Base-by-base conservation (phyloP, 2,329 filamentous ascomycete genomes). In the Cryphonectria nitschkei region DNA sequence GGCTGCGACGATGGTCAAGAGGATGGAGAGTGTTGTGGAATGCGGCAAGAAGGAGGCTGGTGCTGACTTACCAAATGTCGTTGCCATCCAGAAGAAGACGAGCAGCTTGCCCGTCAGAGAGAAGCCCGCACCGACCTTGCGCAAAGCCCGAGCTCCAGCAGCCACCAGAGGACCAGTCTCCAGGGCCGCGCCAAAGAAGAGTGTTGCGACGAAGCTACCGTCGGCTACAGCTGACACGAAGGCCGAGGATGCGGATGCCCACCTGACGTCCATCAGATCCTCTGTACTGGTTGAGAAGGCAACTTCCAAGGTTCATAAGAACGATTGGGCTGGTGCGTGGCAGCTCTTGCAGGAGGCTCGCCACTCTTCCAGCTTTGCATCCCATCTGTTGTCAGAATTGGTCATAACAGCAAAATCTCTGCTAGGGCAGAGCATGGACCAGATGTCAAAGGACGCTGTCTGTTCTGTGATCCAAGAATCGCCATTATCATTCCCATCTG, bases 391-490 rank as follows among this genome's bases (percentile, higher is more conserved):
- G 68, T 81, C 82, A 64, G 85, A 81, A 70, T 76, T 81, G 54
- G 85, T 93, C 68, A 85, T 89, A 14, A 88, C 88, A 70, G 93
- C 92, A 29, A 89, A 89, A 68, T 89, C 91, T 62, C 86, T 92
- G 60, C 84, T 94, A 72, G 86, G 89, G 22, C 87, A 92, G 78
- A 92, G 90, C 73, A 85, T 92, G 76, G 88, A 91, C 63, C 87
- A 91, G 76, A 93, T 97, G 84, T 87, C 90, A 16, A 87, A 88
- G 5, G 93, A 97, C 79, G 91, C 95, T 2, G 92, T 96, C 3
- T 97, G 95, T 79, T 97, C 93, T 26, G 92, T 95, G 13, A 87
- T 98, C 22, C 93, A 95, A 62, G 96, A 99, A 76, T 98, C 96
- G 0, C 97, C 94, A 0, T 90, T 98, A 37, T 97, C 94, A 0